phyloP scores from a whole-genome alignment of 805 yeast species.

The Deakozyma indianensis region DNA sequence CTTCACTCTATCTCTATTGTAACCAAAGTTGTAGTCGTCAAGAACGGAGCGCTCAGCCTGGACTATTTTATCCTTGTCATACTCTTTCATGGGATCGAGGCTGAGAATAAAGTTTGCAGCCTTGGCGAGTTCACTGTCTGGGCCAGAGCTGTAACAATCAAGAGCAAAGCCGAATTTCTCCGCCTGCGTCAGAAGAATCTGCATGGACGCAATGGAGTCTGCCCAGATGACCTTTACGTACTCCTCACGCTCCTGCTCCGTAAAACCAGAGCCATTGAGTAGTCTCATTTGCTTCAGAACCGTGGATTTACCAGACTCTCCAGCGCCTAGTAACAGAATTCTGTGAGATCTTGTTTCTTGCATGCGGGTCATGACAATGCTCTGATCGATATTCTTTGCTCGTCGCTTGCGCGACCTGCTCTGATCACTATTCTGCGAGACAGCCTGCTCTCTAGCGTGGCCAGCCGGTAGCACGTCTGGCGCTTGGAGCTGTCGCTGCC shows the following conservation, averaged over 20 bases:
- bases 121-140: slow-evolving; percentile 22
- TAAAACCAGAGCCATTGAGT: slow-evolving; percentile 74
- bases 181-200: slow-evolving; percentile 61
- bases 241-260: slow-evolving; percentile 61
- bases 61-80: neutral
- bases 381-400: slow-evolving; percentile 19
- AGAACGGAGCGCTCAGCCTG: neutral
- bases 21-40: slow-evolving; percentile 1
- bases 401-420: neutral
- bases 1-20: slow-evolving; percentile 1
- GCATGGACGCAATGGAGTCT: slow-evolving; percentile 78
- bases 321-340: slow-evolving; percentile 65
- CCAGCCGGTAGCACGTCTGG: too few relatives aligned
- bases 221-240: slow-evolving; percentile 87
- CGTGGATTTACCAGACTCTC: slow-evolving; percentile 75
- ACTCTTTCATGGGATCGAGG: neutral
- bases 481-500: neutral
- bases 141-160: slow-evolving; percentile 46
- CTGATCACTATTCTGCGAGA: too few relatives aligned
- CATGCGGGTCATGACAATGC: slow-evolving; percentile 10
- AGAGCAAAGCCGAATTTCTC: slow-evolving; percentile 46
- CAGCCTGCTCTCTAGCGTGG: too few relatives aligned
- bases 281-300: slow-evolving; percentile 71
- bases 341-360: slow-evolving; percentile 4
- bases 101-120: neutral